Percentiles rank a stretch among this genome's conserved stretches.
phyloP scores from a whole-genome alignment of 768 basidiomycete genomes.

The Lentinus brumalis region DNA sequence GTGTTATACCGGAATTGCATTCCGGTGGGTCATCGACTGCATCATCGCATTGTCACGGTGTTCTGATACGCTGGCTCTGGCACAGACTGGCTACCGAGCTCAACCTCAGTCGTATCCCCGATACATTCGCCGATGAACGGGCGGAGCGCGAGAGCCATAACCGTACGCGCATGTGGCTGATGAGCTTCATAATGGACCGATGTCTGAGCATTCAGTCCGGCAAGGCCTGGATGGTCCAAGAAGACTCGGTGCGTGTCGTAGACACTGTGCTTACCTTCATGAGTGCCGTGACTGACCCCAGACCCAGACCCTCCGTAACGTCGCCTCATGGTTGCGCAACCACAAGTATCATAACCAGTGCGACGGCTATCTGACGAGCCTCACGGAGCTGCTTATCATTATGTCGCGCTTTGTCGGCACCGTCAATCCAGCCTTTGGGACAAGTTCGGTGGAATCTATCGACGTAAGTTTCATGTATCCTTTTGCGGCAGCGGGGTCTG shows the following conservation, averaged over 20 bases:
- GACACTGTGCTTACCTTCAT: conserved; percentile 33
- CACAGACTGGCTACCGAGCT: conserved; percentile 72
- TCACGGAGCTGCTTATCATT: conserved; percentile 35
- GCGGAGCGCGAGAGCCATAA: conserved; percentile 68
- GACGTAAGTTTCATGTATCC: conserved; percentile 11
- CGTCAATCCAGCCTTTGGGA: conserved; percentile 24
- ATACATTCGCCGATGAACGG: conserved; percentile 48
- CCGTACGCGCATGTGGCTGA: conserved; percentile 72
- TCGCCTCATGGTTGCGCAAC: conserved; percentile 24
- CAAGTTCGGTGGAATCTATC: conserved; percentile 15
- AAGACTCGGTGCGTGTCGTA: conserved; percentile 60
- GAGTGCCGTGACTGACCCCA: conserved; percentile 31
- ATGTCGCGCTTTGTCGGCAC: conserved; percentile 32
- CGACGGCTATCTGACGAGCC: conserved; percentile 32
- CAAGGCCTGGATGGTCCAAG: conserved; percentile 64
- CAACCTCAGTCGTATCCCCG: conserved; percentile 57
- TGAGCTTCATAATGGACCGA: conserved; percentile 74
- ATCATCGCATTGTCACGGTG: not conserved
- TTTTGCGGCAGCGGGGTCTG: conserved; percentile 1
- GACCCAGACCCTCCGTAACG: conserved; percentile 37
- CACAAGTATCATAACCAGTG: conserved; percentile 30
- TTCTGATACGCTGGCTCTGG: not conserved
- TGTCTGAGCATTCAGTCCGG: conserved; percentile 77
- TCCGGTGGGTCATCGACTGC: conserved; percentile 42
- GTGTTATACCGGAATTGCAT: conserved; percentile 72